These are phyloP conservation scores for Solanum megistacrolobum DNA, from an alignment of 257 asterid species.

Conservation along the genomic window DNA sequence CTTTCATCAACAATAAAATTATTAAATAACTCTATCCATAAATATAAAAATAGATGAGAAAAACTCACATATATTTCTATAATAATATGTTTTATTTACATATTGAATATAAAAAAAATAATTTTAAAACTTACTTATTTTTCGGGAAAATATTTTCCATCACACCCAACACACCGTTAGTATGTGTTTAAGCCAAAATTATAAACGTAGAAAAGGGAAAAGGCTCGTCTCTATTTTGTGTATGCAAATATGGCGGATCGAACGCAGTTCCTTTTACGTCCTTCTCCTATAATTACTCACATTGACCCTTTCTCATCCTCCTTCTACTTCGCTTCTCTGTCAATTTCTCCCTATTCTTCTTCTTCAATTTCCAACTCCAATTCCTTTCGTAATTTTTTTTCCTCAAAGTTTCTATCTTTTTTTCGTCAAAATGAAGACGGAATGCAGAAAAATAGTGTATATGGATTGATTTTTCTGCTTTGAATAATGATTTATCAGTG, in stretches of 20 bases:
- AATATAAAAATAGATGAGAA: background rate
- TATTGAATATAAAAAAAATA: no score
- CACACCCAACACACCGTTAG: background rate
- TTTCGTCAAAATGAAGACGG: background rate
- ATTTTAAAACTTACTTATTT: no score
- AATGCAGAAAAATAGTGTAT: background rate
- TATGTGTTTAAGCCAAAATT: background rate
- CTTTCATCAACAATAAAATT: no score
- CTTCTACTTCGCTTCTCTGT: background rate
- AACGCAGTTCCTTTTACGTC: slow-evolving; percentile 5
- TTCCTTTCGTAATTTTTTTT: background rate
- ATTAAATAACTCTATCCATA: no score
- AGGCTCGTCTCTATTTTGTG: background rate
- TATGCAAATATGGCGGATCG: background rate
- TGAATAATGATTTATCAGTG: background rate
- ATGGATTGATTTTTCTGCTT: background rate
- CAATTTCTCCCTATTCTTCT: background rate
- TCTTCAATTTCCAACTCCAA: background rate
- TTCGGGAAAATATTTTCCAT: no score
- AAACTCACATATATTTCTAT: background rate
- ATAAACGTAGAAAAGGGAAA: background rate
- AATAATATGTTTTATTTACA: background rate
- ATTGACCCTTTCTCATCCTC: slow-evolving; percentile 5
- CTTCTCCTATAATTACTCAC: slow-evolving; percentile 40
- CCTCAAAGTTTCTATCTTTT: background rate